Evolutionary conservation across 148 eudicot species (phyloP).

Genomic region (Talinum fruticosum): DNA sequence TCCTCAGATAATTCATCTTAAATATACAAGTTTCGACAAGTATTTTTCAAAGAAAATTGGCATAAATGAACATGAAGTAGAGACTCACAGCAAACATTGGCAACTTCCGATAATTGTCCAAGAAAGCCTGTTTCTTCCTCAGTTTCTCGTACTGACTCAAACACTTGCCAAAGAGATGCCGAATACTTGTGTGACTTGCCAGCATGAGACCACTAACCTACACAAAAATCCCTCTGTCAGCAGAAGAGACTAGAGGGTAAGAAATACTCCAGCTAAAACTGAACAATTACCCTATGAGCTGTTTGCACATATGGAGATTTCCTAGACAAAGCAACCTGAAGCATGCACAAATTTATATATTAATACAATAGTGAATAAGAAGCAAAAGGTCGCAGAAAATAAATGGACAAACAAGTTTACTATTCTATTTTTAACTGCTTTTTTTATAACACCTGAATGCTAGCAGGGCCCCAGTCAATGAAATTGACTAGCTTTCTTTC

Average conservation of each 20-base stretch:
- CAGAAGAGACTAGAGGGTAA: background rate
- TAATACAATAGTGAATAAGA: conserved; percentile 12
- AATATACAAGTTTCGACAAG: background rate
- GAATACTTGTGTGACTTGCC: conserved; percentile 95
- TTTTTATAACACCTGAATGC: conserved; percentile 67
- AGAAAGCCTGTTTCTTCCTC: conserved; percentile 96
- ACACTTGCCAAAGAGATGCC: conserved; percentile 86
- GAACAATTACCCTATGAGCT: conserved; percentile 72
- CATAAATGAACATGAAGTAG: background rate
- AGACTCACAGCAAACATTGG: conserved; percentile 94
- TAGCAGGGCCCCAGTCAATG: conserved; percentile 99
- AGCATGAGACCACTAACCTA: conserved; percentile 98
- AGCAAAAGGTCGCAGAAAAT: conserved; percentile 9
- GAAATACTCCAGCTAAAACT: conserved; percentile 4
- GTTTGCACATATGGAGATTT: conserved; percentile 98
- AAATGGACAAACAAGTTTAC: background rate
- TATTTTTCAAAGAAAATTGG: background rate
- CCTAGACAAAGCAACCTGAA: conserved; percentile 93
- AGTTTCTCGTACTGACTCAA: conserved; percentile 87
- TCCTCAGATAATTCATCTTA: background rate
- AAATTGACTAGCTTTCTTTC: conserved; percentile 97
- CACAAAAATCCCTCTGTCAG: background rate
- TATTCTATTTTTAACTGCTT: background rate
- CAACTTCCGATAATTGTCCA: conserved; percentile 90
- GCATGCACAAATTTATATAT: background rate